phyloP scores from a whole-genome alignment of 306 rosid genomes.

The Cyclanthera cordifolia region DNA sequence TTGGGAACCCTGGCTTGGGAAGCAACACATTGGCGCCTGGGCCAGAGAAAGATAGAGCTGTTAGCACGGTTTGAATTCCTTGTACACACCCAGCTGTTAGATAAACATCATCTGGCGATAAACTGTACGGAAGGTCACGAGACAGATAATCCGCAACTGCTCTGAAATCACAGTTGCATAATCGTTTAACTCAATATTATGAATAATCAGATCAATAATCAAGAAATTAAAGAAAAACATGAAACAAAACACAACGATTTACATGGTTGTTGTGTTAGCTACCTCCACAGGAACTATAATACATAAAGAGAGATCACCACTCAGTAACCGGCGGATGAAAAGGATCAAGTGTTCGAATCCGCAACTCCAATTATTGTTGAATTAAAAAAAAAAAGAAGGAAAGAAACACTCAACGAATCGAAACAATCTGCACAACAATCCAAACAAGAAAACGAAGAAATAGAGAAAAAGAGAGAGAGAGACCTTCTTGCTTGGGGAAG shows the following conservation, averaged over 20 bases:
- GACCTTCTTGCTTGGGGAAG: conserved; percentile 39
- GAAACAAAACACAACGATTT: too few species aligned
- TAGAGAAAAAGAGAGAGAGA: neutral
- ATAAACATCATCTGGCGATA: conserved; percentile 23
- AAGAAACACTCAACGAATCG: neutral
- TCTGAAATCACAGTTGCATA: neutral
- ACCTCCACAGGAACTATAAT: too few species aligned
- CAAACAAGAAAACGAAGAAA: neutral
- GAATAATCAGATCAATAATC: too few species aligned
- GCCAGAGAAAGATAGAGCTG: conserved; percentile 32
- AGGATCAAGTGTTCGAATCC: too few species aligned
- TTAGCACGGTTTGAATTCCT: conserved; percentile 38
- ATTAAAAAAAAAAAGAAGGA: too few species aligned
- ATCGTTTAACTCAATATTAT: neutral
- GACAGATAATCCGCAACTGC: conserved; percentile 21
- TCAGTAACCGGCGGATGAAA: too few species aligned
- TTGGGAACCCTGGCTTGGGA: conserved; percentile 59
- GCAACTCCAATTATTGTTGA: too few species aligned
- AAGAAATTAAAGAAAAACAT: too few species aligned
- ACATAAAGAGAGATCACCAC: too few species aligned
- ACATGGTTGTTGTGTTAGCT: too few species aligned
- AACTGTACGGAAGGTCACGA: conserved; percentile 6
- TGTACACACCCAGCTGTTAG: conserved; percentile 50
- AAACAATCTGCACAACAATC: neutral
- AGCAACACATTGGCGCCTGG: conserved; percentile 59